A percentile compares a stretch with the other conserved stretches of the same genome.
These are phyloP conservation scores for Penicillium olsonii DNA, from an alignment of 2,329 filamentous ascomycete species.

Conservation along the genomic window DNA sequence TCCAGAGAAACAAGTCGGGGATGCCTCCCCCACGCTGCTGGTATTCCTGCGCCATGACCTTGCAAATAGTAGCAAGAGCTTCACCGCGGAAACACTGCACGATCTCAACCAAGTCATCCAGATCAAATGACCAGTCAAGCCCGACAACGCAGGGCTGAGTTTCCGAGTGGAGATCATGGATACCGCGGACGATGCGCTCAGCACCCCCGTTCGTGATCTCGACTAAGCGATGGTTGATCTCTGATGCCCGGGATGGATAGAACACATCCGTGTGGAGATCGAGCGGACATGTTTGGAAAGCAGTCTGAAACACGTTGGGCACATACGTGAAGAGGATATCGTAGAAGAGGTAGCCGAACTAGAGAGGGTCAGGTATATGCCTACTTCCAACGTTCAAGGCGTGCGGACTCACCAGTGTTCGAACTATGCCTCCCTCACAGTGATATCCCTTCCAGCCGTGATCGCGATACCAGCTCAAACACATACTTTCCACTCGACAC, in stretches of 20 bases:
- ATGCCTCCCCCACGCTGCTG: conserved; percentile 81
- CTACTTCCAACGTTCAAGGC: background rate
- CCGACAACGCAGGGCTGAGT: conserved; percentile 84
- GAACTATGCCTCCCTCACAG: conserved; percentile 83
- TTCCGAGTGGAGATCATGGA: conserved; percentile 70
- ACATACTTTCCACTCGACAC: conserved; percentile 93
- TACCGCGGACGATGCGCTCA: conserved; percentile 62
- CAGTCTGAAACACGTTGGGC: conserved; percentile 95
- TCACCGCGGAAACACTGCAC: conserved; percentile 75
- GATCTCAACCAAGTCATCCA: conserved; percentile 78
- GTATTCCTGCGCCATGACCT: conserved; percentile 95
- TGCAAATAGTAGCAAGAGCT: conserved; percentile 81
- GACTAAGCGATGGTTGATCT: conserved; percentile 84
- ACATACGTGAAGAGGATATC: conserved; percentile 91
- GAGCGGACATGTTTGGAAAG: conserved; percentile 89
- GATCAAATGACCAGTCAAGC: conserved; percentile 83
- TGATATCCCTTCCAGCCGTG: conserved; percentile 95
- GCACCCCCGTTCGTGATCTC: conserved; percentile 84
- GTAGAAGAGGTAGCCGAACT: conserved; percentile 84
- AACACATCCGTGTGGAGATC: conserved; percentile 94
- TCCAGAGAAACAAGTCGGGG: conserved; percentile 91
- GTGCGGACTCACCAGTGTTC: conserved; percentile 63
- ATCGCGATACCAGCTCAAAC: conserved; percentile 77
- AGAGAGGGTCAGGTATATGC: background rate
- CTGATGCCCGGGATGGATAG: conserved; percentile 78